Conservation (phyloP, 148 eudicot genomes). For the Silene conica region DNA sequence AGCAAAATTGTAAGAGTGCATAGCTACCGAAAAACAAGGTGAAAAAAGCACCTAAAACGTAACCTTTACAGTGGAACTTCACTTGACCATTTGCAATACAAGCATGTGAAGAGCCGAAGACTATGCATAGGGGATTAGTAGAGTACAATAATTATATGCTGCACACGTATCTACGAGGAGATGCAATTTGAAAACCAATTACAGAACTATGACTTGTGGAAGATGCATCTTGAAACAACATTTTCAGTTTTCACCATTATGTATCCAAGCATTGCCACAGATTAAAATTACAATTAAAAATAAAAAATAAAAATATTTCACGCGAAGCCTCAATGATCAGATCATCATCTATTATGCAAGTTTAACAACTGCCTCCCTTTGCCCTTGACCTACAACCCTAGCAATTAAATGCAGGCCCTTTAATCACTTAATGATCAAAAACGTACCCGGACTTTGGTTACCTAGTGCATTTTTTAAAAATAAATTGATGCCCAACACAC, state of each 20-base stretch:
- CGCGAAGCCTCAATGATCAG: neutral
- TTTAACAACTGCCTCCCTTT: neutral
- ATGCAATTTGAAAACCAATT: neutral
- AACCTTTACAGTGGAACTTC: neutral
- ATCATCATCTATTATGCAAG: conserved; percentile 3
- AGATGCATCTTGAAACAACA: neutral
- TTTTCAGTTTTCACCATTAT: neutral
- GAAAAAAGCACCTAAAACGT: neutral
- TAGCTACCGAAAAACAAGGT: neutral
- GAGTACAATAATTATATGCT: neutral
- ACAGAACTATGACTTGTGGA: neutral
- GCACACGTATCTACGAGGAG: neutral
- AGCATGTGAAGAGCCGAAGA: neutral
- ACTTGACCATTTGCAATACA: neutral
- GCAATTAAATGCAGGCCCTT: neutral
- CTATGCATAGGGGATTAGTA: neutral
- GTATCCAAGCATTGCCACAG: neutral
- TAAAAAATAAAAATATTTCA: neutral
- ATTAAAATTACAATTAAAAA: too few species aligned
- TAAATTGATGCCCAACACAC: neutral
- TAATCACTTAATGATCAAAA: neutral
- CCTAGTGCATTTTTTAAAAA: neutral
- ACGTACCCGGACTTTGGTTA: neutral
- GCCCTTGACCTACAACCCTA: neutral
- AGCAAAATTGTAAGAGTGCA: conserved; percentile 1